Conservation (phyloP, 441 rosid species). For the Populus hybrid region DNA sequence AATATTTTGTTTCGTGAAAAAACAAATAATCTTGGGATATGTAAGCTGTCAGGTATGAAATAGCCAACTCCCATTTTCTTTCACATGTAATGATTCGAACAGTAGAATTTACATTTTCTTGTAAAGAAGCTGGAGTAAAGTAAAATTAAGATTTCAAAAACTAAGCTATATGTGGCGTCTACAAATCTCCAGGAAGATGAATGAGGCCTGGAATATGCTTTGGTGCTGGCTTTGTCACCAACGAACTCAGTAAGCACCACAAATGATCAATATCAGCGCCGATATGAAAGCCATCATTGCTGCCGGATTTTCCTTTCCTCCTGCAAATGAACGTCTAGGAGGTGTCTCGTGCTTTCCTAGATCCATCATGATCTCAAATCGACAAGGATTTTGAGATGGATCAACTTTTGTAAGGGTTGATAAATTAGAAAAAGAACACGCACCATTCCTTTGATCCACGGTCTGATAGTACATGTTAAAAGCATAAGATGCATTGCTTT, state of each 20-base stretch:
- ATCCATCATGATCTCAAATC: conserved; percentile 67
- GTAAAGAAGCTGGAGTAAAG: background rate
- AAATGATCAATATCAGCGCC: conserved; percentile 13
- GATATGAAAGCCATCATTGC: conserved; percentile 10
- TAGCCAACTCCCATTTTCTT: background rate
- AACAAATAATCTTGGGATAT: background rate
- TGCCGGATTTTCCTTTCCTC: conserved; percentile 12
- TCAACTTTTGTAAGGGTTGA: conserved; percentile 44
- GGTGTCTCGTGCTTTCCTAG: conserved; percentile 35
- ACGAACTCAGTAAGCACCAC: conserved; percentile 16
- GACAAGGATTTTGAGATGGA: conserved; percentile 60
- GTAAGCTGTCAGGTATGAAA: background rate
- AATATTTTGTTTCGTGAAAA: background rate
- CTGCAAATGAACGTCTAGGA: conserved; percentile 14
- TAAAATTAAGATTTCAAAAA: background rate
- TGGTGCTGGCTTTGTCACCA: background rate
- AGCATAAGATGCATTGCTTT: conserved; percentile 66
- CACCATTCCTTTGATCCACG: conserved; percentile 55
- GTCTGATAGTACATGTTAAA: conserved; percentile 74
- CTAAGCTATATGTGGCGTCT: background rate
- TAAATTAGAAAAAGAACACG: conserved; percentile 48
- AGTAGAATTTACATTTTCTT: background rate
- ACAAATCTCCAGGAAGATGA: background rate
- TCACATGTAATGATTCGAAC: background rate
- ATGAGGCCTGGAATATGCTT: background rate